Conservation (phyloP, 2,329 filamentous ascomycete genomes). For the Dothidotthia symphoricarpi region DNA sequence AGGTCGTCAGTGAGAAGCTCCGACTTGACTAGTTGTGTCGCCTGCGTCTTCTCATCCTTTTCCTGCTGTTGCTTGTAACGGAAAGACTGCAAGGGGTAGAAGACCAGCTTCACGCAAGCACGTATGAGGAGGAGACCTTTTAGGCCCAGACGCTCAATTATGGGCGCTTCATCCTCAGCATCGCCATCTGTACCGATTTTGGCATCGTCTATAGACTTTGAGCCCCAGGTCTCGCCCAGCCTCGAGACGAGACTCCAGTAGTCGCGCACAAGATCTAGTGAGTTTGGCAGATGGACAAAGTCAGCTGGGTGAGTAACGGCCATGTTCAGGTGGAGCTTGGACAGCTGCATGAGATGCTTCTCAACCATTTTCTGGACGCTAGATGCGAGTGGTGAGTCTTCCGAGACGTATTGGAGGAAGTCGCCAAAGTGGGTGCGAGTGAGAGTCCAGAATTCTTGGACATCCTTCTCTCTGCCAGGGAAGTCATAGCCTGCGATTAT, state of each 20-base stretch:
- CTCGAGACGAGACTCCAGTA: slow-evolving; percentile 83
- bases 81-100: slow-evolving; percentile 77
- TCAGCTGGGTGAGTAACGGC: slow-evolving; percentile 74
- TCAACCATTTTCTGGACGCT: slow-evolving; percentile 64
- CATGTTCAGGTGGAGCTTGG: slow-evolving; percentile 90
- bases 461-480: slow-evolving; percentile 74
- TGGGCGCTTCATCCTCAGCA: slow-evolving; percentile 51
- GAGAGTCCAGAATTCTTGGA: slow-evolving; percentile 76
- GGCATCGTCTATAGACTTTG: slow-evolving; percentile 45
- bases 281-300: slow-evolving; percentile 79
- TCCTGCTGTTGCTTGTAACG: slow-evolving; percentile 73
- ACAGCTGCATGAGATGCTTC: slow-evolving; percentile 84
- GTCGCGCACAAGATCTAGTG: slow-evolving; percentile 70
- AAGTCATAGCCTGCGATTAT: slow-evolving; percentile 79
- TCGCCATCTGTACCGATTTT: slow-evolving; percentile 48
- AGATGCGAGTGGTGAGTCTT: slow-evolving; percentile 52
- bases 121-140: slow-evolving; percentile 80
- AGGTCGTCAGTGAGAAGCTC: slow-evolving; percentile 75
- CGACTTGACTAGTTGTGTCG: slow-evolving; percentile 66
- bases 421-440: slow-evolving; percentile 73
- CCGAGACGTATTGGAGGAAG: slow-evolving; percentile 64
- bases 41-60: slow-evolving; percentile 72
- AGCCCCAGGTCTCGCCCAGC: slow-evolving; percentile 72
- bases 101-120: slow-evolving; percentile 80
- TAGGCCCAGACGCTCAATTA: slow-evolving; percentile 76